phyloP scores from a whole-genome alignment of 2,329 filamentous ascomycete genomes.

The Fusarium hainanense region DNA sequence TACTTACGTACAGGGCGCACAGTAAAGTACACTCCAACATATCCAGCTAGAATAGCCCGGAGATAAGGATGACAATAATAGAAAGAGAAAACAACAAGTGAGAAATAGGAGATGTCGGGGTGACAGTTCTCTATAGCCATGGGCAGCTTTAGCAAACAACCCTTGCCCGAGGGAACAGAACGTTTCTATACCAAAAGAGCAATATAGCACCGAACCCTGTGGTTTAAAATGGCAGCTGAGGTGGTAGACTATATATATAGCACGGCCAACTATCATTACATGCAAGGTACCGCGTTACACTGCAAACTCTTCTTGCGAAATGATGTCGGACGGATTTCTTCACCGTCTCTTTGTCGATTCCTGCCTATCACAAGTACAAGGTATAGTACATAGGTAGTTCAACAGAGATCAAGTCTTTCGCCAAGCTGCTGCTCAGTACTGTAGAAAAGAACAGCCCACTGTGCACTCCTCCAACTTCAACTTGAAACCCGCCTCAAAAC shows the following conservation, averaged over 20 bases:
- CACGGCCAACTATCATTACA: constrained; percentile 21
- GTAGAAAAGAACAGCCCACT: constrained; percentile 34
- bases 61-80: constrained; percentile 5
- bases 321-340: constrained; percentile 20
- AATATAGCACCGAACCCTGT: constrained; percentile 25
- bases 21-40: background rate
- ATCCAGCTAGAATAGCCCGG: constrained; percentile 8
- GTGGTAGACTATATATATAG: constrained; percentile 17
- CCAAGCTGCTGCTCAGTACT: background rate
- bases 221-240: background rate
- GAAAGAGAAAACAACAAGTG: constrained; percentile 1
- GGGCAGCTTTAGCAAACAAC: background rate
- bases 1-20: background rate
- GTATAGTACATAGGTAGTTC: background rate
- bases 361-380: background rate
- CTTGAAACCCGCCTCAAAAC: constrained; percentile 37
- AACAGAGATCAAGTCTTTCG: background rate
- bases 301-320: constrained; percentile 6
- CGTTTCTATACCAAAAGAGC: constrained; percentile 32
- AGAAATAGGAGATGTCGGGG: constrained; percentile 26
- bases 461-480: constrained; percentile 42
- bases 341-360: constrained; percentile 24
- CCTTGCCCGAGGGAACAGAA: constrained; percentile 20
- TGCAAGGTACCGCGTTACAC: constrained; percentile 36
- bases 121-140: background rate